Conservation (phyloP, 164 flowering plant species). For the Liriodendron chinense region DNA sequence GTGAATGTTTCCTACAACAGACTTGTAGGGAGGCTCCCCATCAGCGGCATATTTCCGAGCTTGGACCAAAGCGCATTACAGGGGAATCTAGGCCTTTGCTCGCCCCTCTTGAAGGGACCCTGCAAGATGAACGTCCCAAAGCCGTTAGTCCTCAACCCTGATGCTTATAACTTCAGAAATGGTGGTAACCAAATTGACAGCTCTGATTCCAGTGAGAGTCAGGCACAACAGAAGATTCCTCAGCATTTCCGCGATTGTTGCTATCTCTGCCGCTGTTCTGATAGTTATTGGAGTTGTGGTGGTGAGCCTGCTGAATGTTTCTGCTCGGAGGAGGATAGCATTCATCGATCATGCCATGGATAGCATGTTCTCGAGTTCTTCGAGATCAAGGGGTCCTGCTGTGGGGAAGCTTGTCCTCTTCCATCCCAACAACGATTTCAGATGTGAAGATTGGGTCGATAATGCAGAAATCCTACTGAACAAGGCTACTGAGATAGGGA, state of each 20-base stretch:
- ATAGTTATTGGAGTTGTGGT: constrained; percentile 66
- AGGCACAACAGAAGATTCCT: constrained; percentile 51
- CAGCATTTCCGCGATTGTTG: constrained; percentile 75
- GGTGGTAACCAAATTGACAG: constrained; percentile 18
- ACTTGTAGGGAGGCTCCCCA: constrained; percentile 78
- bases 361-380: constrained; percentile 76
- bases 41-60: constrained; percentile 55
- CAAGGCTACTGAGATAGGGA: constrained; percentile 81
- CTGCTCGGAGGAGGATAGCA: constrained; percentile 56
- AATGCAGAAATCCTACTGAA: constrained; percentile 54
- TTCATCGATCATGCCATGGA: constrained; percentile 68
- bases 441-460: constrained; percentile 38
- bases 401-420: constrained; percentile 70
- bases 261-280: constrained; percentile 67
- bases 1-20: constrained; percentile 79
- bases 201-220: constrained; percentile 10
- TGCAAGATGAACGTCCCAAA: constrained; percentile 81
- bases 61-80: constrained; percentile 66
- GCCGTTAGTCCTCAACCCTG: constrained; percentile 83
- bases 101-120: constrained; percentile 79
- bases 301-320: constrained; percentile 62
- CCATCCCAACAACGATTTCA: constrained; percentile 35
- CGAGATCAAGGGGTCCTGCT: constrained; percentile 39
- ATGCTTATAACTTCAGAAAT: constrained; percentile 38
- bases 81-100: constrained; percentile 91